These are phyloP conservation scores for Sphagnum magellanicum DNA, from an alignment of 228 moss, liverwort and hornwort species.

Conservation along the genomic window DNA sequence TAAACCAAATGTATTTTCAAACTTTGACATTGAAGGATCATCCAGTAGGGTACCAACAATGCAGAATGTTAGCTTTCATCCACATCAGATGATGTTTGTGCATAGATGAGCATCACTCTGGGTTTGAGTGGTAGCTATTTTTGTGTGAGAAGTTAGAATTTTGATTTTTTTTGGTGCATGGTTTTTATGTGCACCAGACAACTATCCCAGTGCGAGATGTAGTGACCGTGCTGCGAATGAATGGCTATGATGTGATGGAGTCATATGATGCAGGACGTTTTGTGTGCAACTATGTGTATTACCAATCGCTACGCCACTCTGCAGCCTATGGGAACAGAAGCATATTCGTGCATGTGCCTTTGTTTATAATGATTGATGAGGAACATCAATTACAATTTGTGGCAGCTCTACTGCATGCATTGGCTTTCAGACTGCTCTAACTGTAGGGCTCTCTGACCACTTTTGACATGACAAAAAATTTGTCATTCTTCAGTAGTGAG, in stretches of 20 bases:
- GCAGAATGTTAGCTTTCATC: too few relatives aligned
- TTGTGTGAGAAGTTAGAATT: too few relatives aligned
- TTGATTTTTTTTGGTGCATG: not conserved
- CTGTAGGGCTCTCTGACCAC: too few relatives aligned
- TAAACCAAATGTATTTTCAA: too few relatives aligned
- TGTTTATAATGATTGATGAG: slow-evolving; percentile 54
- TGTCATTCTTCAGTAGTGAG: too few relatives aligned
- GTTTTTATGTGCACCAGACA: slow-evolving; percentile 22
- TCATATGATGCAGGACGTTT: slow-evolving; percentile 89
- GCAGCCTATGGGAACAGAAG: slow-evolving; percentile 47
- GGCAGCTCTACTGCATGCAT: slow-evolving; percentile 49
- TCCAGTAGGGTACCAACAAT: too few relatives aligned
- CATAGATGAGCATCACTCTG: too few relatives aligned
- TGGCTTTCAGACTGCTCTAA: slow-evolving; percentile 12
- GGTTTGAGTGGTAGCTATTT: too few relatives aligned
- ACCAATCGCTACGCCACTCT: slow-evolving; percentile 69
- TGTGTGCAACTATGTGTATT: slow-evolving; percentile 92
- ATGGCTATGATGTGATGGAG: slow-evolving; percentile 62
- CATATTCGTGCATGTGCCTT: slow-evolving; percentile 86
- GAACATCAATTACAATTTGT: slow-evolving; percentile 72
- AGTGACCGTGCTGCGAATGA: slow-evolving; percentile 36
- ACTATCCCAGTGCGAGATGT: slow-evolving; percentile 49
- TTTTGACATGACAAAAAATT: too few relatives aligned
- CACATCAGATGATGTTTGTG: too few relatives aligned
- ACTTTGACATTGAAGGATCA: too few relatives aligned